A percentile compares a stretch with the other conserved stretches of the same genome.
Evolutionary conservation across 805 yeast genomes (phyloP).

Genomic region (Suhomyces emberorum): DNA sequence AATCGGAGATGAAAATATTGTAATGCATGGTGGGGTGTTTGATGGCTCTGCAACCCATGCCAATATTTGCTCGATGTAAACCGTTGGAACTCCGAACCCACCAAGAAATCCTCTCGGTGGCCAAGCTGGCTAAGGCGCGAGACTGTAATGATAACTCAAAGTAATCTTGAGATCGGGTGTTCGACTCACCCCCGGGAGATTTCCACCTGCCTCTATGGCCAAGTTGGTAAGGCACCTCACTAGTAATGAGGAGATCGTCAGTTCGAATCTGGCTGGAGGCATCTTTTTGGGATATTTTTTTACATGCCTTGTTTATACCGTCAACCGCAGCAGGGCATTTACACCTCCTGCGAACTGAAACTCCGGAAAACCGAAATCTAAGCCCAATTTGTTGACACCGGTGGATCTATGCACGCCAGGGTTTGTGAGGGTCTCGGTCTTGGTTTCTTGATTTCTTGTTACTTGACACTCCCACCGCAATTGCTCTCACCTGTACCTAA

Average conservation of each 20-base stretch:
- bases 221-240: conserved; percentile 16
- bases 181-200: conserved; percentile 48
- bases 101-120: conserved; percentile 33
- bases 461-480: too few relatives aligned
- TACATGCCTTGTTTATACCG: not conserved
- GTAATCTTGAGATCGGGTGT: conserved; percentile 47
- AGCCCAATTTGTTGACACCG: not conserved
- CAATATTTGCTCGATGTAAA: too few relatives aligned
- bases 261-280: conserved; percentile 16
- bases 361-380: too few relatives aligned
- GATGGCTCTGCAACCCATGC: too few relatives aligned
- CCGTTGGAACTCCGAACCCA: not conserved
- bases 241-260: conserved; percentile 17
- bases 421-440: not conserved
- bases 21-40: too few relatives aligned
- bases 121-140: conserved; percentile 49
- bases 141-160: conserved; percentile 34
- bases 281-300: conserved; percentile 7
- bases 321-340: too few relatives aligned
- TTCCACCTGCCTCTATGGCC: conserved; percentile 14
- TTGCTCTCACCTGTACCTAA: too few relatives aligned
- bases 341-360: too few relatives aligned
- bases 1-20: too few relatives aligned
- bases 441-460: too few relatives aligned
- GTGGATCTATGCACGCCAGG: not conserved